These are phyloP conservation scores for Paragyromitra xinjiangensis DNA, from an alignment of 495 filamentous ascomycete species.

Conservation along the genomic window DNA sequence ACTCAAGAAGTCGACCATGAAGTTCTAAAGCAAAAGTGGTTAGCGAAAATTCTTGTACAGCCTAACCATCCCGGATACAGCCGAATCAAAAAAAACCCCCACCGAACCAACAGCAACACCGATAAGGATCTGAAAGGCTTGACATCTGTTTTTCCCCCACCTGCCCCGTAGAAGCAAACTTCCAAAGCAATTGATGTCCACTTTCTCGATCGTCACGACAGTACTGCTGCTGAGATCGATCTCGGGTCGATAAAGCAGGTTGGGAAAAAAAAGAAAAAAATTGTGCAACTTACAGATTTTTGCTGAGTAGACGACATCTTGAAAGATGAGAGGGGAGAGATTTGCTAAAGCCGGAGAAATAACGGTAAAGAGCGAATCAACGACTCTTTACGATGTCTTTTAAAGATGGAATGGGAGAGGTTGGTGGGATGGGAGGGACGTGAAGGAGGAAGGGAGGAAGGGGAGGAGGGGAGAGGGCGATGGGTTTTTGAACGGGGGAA, in stretches of 20 bases:
- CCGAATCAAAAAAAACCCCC: conserved; percentile 29
- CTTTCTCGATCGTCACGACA: conserved; percentile 16
- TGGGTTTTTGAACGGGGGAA: conserved; percentile 57
- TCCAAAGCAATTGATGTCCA: conserved; percentile 39
- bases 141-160: conserved; percentile 30
- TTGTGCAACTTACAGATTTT: conserved; percentile 54
- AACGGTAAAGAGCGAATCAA: conserved; percentile 57
- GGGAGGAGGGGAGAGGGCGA: conserved; percentile 32
- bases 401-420: conserved; percentile 30
- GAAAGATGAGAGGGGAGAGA: conserved; percentile 52
- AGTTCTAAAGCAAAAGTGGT: conserved; percentile 61
- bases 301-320: conserved; percentile 50
- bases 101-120: conserved; percentile 31
- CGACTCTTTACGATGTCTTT: conserved; percentile 49
- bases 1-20: conserved; percentile 96
- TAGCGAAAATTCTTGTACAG: conserved; percentile 44
- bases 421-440: conserved; percentile 34
- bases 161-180: conserved; percentile 1
- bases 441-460: conserved; percentile 16
- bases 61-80: conserved; percentile 25
- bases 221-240: conserved; percentile 27
- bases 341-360: conserved; percentile 41
- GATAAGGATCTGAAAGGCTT: conserved; percentile 16
- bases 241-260: conserved; percentile 15
- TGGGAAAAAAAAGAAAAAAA: conserved; percentile 27